A percentile compares a stretch with the other conserved stretches of the same genome.
phyloP scores from a whole-genome alignment of 257 asterid genomes.

The Fraxinus excelsior region DNA sequence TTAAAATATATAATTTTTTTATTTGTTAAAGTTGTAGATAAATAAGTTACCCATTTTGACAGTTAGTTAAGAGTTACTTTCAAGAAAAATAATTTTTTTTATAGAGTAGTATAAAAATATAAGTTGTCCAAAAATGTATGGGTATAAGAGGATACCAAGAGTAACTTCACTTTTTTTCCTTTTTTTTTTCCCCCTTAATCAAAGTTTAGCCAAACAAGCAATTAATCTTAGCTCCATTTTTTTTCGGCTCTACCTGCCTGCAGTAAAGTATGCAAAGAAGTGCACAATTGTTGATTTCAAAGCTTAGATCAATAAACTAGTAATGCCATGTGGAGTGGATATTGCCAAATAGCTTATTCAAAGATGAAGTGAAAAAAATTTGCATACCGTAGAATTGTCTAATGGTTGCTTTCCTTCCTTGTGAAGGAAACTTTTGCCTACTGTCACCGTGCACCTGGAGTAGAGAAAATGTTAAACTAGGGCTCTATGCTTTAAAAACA shows the following conservation, averaged over 20 bases:
- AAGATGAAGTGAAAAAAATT: constrained; percentile 10
- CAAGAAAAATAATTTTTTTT: background rate
- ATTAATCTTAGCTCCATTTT: background rate
- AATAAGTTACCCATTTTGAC: background rate
- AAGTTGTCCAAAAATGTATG: background rate
- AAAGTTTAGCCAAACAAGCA: background rate
- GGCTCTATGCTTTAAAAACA: constrained; percentile 1
- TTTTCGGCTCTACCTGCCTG: background rate
- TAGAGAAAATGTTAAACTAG: background rate
- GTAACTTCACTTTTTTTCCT: background rate
- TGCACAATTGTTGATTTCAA: background rate
- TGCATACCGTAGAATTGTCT: constrained; percentile 57
- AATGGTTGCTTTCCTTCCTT: constrained; percentile 60
- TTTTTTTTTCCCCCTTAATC: background rate
- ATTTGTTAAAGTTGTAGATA: background rate
- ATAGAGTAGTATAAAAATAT: background rate
- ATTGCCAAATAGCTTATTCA: background rate
- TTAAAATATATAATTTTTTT: background rate
- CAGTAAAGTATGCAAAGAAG: background rate
- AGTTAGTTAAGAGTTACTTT: background rate
- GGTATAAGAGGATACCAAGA: background rate
- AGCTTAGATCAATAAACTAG: background rate
- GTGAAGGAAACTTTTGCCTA: constrained; percentile 37
- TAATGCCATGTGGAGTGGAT: background rate
- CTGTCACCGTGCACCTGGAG: constrained; percentile 49